Conservation (phyloP, 768 basidiomycete species). For the Lentinula raphanica region DNA sequence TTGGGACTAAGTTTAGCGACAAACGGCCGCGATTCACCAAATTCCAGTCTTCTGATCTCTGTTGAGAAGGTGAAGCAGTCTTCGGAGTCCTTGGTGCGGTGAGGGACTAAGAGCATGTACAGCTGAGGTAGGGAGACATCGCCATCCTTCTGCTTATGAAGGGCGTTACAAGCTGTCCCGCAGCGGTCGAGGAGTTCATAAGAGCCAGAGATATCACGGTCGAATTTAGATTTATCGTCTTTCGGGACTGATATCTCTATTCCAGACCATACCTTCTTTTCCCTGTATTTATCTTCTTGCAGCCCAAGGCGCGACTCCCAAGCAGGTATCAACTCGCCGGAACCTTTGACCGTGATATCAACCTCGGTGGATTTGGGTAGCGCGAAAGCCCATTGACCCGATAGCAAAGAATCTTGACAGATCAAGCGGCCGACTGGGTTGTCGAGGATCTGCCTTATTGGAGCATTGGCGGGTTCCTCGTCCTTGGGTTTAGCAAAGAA, state of each 20-base stretch:
- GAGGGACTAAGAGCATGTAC: constrained; percentile 84
- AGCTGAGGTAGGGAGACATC: constrained; percentile 55
- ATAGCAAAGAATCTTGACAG: constrained; percentile 52
- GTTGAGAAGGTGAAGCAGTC: constrained; percentile 86
- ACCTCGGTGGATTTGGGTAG: constrained; percentile 58
- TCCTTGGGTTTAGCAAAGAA: constrained; percentile 69
- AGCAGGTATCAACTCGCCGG: constrained; percentile 67
- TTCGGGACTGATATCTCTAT: constrained; percentile 57
- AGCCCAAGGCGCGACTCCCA: constrained; percentile 86
- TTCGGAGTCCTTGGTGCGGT: constrained; percentile 61
- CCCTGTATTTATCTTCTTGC: constrained; percentile 54
- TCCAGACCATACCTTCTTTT: constrained; percentile 61
- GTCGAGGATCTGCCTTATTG: constrained; percentile 68
- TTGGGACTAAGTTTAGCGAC: constrained; percentile 65
- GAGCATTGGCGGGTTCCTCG: constrained; percentile 69
- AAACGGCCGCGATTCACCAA: constrained; percentile 73
- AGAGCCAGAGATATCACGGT: constrained; percentile 76
- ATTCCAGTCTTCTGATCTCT: constrained; percentile 72
- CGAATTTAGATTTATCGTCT: constrained; percentile 45
- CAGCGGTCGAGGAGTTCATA: constrained; percentile 82
- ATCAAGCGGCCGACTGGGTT: constrained; percentile 73
- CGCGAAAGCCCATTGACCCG: constrained; percentile 76
- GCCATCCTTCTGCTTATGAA: constrained; percentile 62
- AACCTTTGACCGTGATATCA: constrained; percentile 56
- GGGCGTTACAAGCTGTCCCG: constrained; percentile 78